Conservation (phyloP, 164 flowering plant species). For the Cinnamomum chago region DNA sequence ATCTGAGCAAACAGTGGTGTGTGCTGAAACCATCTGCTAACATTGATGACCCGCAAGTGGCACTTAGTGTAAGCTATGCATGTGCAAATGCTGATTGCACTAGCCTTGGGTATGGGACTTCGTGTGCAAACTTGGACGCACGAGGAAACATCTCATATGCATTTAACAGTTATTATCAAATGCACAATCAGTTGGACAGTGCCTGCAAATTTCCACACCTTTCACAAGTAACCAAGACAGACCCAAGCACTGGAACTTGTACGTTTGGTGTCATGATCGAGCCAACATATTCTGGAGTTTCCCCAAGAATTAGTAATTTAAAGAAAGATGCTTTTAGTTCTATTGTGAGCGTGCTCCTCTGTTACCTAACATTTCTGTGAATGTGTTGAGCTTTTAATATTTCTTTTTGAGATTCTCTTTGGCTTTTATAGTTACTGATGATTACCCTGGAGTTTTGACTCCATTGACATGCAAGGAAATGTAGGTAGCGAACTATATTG, state of each 20-base stretch:
- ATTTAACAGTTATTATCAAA: constrained; percentile 79
- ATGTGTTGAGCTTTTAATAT: constrained; percentile 1
- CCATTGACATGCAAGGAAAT: too few species aligned
- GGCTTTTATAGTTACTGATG: too few species aligned
- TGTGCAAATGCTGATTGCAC: constrained; percentile 77
- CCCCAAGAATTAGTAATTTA: constrained; percentile 10
- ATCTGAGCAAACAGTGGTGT: constrained; percentile 63
- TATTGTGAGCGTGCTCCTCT: constrained; percentile 10
- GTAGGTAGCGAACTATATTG: too few species aligned
- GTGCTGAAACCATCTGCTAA: constrained; percentile 50
- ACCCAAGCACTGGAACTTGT: constrained; percentile 61
- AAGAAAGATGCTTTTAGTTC: constrained; percentile 8
- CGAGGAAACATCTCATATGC: constrained; percentile 83
- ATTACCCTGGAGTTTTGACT: too few species aligned
- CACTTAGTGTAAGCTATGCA: constrained; percentile 71
- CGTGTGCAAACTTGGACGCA: constrained; percentile 55
- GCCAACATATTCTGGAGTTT: constrained; percentile 34
- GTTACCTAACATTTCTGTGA: constrained; percentile 25
- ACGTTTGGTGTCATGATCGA: constrained; percentile 59
- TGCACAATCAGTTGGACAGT: constrained; percentile 47
- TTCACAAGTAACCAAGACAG: constrained; percentile 37
- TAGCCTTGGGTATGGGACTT: constrained; percentile 67
- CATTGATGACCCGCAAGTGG: constrained; percentile 51
- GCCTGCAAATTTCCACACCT: constrained; percentile 69
- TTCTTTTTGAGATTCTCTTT: too few species aligned